A percentile compares a stretch with the other conserved stretches of the same genome.
phyloP scores from a whole-genome alignment of 495 filamentous ascomycete genomes.

The Collariella sp. region DNA sequence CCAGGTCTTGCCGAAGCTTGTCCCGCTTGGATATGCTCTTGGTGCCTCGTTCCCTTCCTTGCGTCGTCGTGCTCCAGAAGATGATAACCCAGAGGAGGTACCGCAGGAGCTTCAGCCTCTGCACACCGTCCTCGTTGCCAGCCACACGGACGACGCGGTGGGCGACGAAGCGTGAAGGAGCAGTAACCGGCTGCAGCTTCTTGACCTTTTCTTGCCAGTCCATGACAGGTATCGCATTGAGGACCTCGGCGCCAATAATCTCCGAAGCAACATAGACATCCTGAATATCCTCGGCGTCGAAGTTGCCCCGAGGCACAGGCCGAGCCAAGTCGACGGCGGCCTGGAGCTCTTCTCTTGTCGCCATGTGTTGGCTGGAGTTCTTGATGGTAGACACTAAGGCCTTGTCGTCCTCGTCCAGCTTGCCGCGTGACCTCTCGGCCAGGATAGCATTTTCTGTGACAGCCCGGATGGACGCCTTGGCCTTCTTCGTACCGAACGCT shows the following conservation, averaged over 20 bases:
- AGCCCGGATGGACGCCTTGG: conserved; percentile 72
- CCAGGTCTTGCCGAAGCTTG: conserved; percentile 38
- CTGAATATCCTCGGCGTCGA: conserved; percentile 58
- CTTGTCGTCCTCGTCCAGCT: conserved; percentile 48
- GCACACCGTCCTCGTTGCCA: conserved; percentile 46
- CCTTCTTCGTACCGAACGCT: conserved; percentile 89
- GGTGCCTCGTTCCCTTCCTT: conserved; percentile 34
- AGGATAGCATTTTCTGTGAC: conserved; percentile 71
- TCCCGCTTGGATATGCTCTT: conserved; percentile 40
- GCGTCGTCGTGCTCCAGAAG: conserved; percentile 41
- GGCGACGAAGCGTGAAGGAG: conserved; percentile 60
- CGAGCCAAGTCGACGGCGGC: conserved; percentile 59
- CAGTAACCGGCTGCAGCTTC: conserved; percentile 44
- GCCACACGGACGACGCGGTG: conserved; percentile 50
- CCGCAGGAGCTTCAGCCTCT: conserved; percentile 53
- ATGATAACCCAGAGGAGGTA: conserved; percentile 60
- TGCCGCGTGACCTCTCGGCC: conserved; percentile 29
- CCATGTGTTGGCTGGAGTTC: conserved; percentile 47
- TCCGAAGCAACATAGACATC: conserved; percentile 72
- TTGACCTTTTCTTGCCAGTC: conserved; percentile 67
- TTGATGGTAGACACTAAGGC: conserved; percentile 57
- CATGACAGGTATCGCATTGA: conserved; percentile 54
- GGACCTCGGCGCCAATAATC: conserved; percentile 55
- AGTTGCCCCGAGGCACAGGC: conserved; percentile 69
- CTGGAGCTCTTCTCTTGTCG: conserved; percentile 54